Percentiles rank a stretch among this genome's conserved stretches.
Evolutionary conservation across 495 filamentous ascomycete species (phyloP).

Genomic region (Tuber borchii): DNA sequence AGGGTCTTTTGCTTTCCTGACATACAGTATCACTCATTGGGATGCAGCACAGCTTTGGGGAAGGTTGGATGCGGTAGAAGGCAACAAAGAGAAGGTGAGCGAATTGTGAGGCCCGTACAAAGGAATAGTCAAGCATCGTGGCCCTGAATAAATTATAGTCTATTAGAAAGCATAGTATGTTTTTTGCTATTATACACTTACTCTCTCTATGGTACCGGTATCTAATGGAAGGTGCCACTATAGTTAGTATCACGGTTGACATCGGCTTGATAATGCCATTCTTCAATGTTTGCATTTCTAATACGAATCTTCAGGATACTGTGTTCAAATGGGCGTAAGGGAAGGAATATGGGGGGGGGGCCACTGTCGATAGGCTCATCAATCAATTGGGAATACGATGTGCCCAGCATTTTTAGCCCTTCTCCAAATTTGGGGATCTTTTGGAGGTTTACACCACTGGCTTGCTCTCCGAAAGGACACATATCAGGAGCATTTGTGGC

Average conservation of each 20-base stretch:
- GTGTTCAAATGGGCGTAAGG: background rate
- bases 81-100: background rate
- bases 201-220: background rate
- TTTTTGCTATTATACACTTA: background rate
- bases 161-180: background rate
- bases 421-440: background rate
- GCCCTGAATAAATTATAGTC: background rate
- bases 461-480: conserved; percentile 28
- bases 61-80: background rate
- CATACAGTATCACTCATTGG: background rate
- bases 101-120: background rate
- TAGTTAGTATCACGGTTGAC: background rate
- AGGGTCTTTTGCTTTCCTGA: background rate
- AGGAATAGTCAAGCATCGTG: background rate
- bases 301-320: background rate
- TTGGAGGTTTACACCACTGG: background rate
- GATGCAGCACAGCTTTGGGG: background rate
- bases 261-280: background rate
- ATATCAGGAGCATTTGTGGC: conserved; percentile 26
- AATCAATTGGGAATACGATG: background rate
- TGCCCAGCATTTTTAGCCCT: background rate
- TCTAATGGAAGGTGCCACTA: background rate
- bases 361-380: background rate
- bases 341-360: background rate
- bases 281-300: background rate